These are phyloP conservation scores for Ceriops tagal DNA, from an alignment of 345 rosid genomes.

Conservation along the genomic window DNA sequence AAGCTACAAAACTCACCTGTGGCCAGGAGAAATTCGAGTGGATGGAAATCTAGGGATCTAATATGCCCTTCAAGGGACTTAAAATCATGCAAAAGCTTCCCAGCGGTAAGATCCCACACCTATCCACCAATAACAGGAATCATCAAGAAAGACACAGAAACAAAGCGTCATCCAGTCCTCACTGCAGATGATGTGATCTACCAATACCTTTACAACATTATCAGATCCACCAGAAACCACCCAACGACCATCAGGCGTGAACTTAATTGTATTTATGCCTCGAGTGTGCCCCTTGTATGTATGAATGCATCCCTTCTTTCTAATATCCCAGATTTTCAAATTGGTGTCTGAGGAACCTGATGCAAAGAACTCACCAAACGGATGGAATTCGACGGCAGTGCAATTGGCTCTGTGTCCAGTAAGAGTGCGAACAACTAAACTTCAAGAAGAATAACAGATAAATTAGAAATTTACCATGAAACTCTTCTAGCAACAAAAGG, in stretches of 20 bases:
- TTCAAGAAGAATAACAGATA: constrained; percentile 62
- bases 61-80: constrained; percentile 87
- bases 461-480: constrained; percentile 32
- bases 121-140: constrained; percentile 19
- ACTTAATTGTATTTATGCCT: constrained; percentile 72
- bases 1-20: constrained; percentile 55
- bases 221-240: constrained; percentile 97
- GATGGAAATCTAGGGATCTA: constrained; percentile 86
- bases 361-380: constrained; percentile 96
- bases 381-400: constrained; percentile 92
- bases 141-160: background rate
- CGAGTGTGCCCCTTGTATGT: constrained; percentile 88
- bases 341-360: constrained; percentile 84
- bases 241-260: constrained; percentile 99
- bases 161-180: background rate
- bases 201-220: constrained; percentile 77
- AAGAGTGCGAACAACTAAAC: constrained; percentile 98
- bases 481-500: background rate
- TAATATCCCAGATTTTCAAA: constrained; percentile 88
- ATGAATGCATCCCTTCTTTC: constrained; percentile 93
- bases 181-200: constrained; percentile 8
- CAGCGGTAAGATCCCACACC: constrained; percentile 98
- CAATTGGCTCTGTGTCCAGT: constrained; percentile 93
- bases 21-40: constrained; percentile 91
- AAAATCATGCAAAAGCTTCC: constrained; percentile 94